Evolutionary conservation across 2,329 filamentous ascomycete genomes (phyloP).

Genomic region (Spiromastix sp.): DNA sequence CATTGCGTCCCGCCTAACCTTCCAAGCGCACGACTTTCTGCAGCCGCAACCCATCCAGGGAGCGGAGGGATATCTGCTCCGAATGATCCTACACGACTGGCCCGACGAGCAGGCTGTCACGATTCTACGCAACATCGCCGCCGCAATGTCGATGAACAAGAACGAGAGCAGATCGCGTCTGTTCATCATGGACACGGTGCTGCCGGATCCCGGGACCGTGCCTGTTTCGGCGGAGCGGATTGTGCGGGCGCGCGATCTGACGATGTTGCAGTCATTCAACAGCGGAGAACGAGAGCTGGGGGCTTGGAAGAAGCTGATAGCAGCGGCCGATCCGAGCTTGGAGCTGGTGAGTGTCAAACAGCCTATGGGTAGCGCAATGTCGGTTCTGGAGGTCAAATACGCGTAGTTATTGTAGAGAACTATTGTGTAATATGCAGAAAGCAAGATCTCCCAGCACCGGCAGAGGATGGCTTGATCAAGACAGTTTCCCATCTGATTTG

Average conservation of each 20-base stretch:
- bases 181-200: constrained; percentile 24
- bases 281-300: constrained; percentile 23
- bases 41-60: constrained; percentile 20
- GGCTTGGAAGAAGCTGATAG: constrained; percentile 23
- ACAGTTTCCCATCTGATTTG: no score
- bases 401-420: no score
- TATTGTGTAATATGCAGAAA: no score
- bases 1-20: constrained; percentile 15
- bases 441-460: no score
- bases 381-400: no score
- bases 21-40: constrained; percentile 29
- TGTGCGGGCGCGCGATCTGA: constrained; percentile 23
- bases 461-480: no score
- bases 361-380: no score
- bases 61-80: constrained; percentile 26
- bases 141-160: no score
- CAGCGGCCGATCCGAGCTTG: constrained; percentile 14
- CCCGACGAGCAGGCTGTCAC: constrained; percentile 25
- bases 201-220: constrained; percentile 20
- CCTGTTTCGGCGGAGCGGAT: constrained; percentile 13
- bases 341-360: no score
- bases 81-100: constrained; percentile 33
- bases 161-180: constrained; percentile 15
- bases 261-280: constrained; percentile 28
- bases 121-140: constrained; percentile 25